phyloP scores from a whole-genome alignment of 139 green algal species.

The Bryopsis sp. region DNA sequence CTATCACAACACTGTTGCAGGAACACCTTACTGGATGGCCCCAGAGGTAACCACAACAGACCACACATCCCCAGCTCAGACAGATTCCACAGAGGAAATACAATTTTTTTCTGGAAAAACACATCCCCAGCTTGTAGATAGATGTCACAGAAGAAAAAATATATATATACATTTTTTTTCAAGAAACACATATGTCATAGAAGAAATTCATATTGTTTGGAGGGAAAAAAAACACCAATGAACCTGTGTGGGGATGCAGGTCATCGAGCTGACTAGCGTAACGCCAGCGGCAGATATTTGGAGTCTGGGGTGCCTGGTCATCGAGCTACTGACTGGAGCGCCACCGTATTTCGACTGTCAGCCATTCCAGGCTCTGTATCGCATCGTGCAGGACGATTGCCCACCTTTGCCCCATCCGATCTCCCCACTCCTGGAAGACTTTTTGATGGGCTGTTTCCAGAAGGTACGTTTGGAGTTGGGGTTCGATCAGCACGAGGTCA shows the following conservation, averaged over 20 bases:
- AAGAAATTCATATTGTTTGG: background rate
- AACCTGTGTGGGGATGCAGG: too few species aligned
- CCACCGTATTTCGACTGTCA: conserved; percentile 94
- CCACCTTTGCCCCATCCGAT: conserved; percentile 74
- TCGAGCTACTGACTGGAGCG: conserved; percentile 89
- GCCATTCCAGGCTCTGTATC: conserved; percentile 87
- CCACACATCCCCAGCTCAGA: too few species aligned
- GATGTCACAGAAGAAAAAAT: too few species aligned
- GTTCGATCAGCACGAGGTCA: background rate
- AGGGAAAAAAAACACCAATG: background rate
- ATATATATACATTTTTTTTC: background rate
- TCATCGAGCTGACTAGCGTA: conserved; percentile 90
- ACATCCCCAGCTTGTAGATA: too few species aligned
- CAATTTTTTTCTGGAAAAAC: too few species aligned
- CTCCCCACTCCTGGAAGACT: conserved; percentile 65
- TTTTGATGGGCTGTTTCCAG: conserved; percentile 84
- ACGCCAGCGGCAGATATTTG: conserved; percentile 87
- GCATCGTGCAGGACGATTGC: conserved; percentile 83
- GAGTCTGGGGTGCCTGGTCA: conserved; percentile 86
- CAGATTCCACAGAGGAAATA: too few species aligned
- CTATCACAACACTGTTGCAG: conserved; percentile 51
- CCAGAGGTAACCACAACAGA: conserved; percentile 65
- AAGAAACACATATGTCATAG: background rate
- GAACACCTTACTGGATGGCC: conserved; percentile 95
- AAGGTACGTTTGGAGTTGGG: too few species aligned